Percentiles rank a stretch among this genome's conserved stretches.
Evolutionary conservation across 2,329 filamentous ascomycete species (phyloP).

Genomic region (Fusarium acutatum): DNA sequence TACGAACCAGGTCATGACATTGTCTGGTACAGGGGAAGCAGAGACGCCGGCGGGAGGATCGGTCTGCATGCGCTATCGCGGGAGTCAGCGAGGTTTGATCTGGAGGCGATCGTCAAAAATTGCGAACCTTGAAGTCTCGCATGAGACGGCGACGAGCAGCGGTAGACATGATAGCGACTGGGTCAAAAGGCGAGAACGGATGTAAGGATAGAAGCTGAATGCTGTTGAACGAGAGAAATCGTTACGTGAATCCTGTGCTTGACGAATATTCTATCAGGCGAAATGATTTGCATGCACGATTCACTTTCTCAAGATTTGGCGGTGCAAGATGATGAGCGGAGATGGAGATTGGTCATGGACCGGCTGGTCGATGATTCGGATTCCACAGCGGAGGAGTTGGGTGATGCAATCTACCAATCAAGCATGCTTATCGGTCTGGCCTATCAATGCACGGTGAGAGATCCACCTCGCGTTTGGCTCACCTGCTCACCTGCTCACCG

Average conservation of each 20-base stretch:
- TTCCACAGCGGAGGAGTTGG: conserved; percentile 24
- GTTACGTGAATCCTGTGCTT: neutral
- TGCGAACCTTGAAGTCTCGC: conserved; percentile 95
- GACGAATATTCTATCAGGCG: neutral
- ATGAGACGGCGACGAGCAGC: conserved; percentile 94
- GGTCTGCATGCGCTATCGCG: conserved; percentile 91
- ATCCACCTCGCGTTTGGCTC: neutral
- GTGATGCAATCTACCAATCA: conserved; percentile 38
- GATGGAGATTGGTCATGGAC: conserved; percentile 42
- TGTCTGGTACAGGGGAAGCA: conserved; percentile 93
- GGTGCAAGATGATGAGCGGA: conserved; percentile 28
- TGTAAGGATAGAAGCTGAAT: neutral
- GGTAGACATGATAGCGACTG: conserved; percentile 72
- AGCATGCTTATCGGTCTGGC: neutral
- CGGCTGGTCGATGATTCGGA: conserved; percentile 22
- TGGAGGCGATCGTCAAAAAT: neutral
- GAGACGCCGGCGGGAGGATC: conserved; percentile 97
- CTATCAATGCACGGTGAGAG: conserved; percentile 10
- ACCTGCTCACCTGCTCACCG: neutral
- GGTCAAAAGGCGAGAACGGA: neutral
- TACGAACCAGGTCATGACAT: conserved; percentile 93
- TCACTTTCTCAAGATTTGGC: conserved; percentile 13
- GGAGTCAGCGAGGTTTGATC: conserved; percentile 13
- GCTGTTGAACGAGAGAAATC: neutral
- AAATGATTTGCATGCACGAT: conserved; percentile 15